Evolutionary conservation across 2,329 filamentous ascomycete species (phyloP).

Genomic region (Fusarium buxicola): DNA sequence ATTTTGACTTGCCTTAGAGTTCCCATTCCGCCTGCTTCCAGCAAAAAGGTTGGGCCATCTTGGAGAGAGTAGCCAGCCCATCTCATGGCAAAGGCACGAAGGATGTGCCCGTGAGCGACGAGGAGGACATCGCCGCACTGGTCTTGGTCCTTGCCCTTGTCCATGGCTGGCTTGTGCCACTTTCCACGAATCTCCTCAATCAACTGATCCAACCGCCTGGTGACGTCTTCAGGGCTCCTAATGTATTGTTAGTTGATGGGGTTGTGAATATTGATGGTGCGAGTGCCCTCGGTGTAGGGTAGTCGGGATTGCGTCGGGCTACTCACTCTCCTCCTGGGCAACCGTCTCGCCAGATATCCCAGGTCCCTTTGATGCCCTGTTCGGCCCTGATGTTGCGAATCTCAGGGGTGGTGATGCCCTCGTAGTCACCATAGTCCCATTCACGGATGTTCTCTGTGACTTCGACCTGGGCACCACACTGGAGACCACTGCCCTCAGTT

Average conservation of each 20-base stretch:
- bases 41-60: constrained; percentile 80
- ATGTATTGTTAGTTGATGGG: constrained; percentile 18
- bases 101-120: constrained; percentile 90
- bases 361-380: constrained; percentile 68
- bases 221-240: constrained; percentile 78
- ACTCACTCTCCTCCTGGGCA: constrained; percentile 86
- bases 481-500: constrained; percentile 51
- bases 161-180: constrained; percentile 73
- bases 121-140: constrained; percentile 61
- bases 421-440: constrained; percentile 91
- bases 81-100: constrained; percentile 87
- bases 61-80: constrained; percentile 82
- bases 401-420: constrained; percentile 79
- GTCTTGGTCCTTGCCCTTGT: constrained; percentile 58
- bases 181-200: constrained; percentile 79
- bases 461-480: constrained; percentile 71
- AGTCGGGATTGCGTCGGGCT: neutral
- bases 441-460: constrained; percentile 80
- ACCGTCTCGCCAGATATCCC: constrained; percentile 93
- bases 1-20: constrained; percentile 72
- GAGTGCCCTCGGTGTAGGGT: constrained; percentile 8
- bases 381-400: constrained; percentile 70
- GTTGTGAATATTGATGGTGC: neutral
- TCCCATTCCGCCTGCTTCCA: constrained; percentile 90
- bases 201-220: constrained; percentile 76